Conservation (phyloP, 768 basidiomycete species). For the Boletus subparvulus region DNA sequence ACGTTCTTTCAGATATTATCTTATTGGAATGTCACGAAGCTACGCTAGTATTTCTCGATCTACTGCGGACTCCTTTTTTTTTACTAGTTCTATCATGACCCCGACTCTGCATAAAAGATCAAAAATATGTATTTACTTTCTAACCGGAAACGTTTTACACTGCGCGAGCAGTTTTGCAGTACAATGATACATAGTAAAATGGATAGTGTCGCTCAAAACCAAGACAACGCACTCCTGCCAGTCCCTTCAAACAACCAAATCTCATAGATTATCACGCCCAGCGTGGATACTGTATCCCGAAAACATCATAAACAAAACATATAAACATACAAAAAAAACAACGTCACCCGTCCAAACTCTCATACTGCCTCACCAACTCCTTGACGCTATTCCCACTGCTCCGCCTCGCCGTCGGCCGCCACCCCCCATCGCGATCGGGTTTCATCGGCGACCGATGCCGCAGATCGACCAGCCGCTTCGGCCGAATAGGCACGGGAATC, state of each 20-base stretch:
- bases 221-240: neutral
- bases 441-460: constrained; percentile 41
- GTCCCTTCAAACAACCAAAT: neutral
- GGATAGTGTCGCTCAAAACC: too few relatives aligned
- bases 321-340: neutral
- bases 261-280: constrained; percentile 8
- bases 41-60: neutral
- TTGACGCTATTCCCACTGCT: constrained; percentile 72
- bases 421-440: constrained; percentile 29
- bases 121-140: too few relatives aligned
- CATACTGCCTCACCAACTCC: constrained; percentile 66
- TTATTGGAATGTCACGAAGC: neutral
- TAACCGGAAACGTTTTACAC: too few relatives aligned
- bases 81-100: too few relatives aligned
- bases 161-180: too few relatives aligned
- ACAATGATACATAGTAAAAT: neutral
- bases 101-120: too few relatives aligned
- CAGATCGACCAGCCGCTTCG: constrained; percentile 55
- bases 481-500: constrained; percentile 45
- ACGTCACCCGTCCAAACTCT: constrained; percentile 33
- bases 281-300: constrained; percentile 6
- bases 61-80: too few relatives aligned
- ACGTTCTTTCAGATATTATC: constrained; percentile 1
- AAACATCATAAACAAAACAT: constrained; percentile 11
- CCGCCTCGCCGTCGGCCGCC: constrained; percentile 41